Evolutionary conservation across 2,329 filamentous ascomycete species (phyloP).

Genomic region (Ceratocystis eucalypticola): DNA sequence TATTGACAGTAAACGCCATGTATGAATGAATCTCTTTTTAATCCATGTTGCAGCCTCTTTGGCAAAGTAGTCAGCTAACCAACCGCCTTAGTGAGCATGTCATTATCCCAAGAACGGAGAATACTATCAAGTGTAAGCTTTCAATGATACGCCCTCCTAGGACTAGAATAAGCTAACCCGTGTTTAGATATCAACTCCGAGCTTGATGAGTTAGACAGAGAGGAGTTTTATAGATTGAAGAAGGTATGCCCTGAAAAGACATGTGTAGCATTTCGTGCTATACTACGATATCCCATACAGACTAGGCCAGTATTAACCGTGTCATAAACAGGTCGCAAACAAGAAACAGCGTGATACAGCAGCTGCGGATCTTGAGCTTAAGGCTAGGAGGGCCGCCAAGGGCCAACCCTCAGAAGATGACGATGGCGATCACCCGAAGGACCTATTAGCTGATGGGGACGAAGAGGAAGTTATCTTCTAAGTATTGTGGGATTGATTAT

Average conservation of each 20-base stretch:
- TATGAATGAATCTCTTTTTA: conserved; percentile 28
- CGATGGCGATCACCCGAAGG: conserved; percentile 36
- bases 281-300: too few relatives aligned
- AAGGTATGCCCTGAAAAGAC: conserved; percentile 38
- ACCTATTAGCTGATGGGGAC: conserved; percentile 61
- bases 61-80: conserved; percentile 38
- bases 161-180: neutral
- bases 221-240: conserved; percentile 95
- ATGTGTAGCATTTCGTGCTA: too few relatives aligned
- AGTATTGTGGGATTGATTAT: conserved; percentile 10
- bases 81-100: conserved; percentile 56
- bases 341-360: conserved; percentile 72
- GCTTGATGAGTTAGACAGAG: conserved; percentile 89
- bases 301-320: too few relatives aligned
- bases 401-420: conserved; percentile 29
- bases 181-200: conserved; percentile 82
- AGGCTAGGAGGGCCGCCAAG: conserved; percentile 49
- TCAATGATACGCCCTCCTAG: neutral
- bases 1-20: conserved; percentile 71
- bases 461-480: conserved; percentile 82
- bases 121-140: conserved; percentile 85
- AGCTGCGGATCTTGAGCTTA: conserved; percentile 59
- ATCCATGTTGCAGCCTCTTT: neutral
- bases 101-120: conserved; percentile 94
- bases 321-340: conserved; percentile 44